A percentile compares a stretch with the other conserved stretches of the same genome.
These are phyloP conservation scores for Thoreauomyces humboldtii DNA, from an alignment of 192 early-diverging fungal genomes.

Conservation along the genomic window DNA sequence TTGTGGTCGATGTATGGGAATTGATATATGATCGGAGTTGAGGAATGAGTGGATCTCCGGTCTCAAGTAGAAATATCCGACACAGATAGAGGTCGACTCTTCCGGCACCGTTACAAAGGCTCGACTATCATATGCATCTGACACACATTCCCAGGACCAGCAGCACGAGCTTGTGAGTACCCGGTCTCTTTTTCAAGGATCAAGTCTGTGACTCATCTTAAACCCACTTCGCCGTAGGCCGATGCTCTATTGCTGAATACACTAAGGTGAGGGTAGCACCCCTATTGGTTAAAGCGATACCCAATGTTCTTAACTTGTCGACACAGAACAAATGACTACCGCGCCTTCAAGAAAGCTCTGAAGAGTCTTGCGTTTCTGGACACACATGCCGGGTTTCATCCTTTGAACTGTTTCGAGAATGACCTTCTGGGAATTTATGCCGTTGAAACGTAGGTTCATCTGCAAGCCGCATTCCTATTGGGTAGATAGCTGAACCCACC, in stretches of 20 bases:
- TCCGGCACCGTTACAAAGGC: neutral
- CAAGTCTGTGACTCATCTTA: neutral
- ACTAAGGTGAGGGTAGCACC: neutral
- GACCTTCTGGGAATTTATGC: constrained; percentile 11
- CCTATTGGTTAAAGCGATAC: neutral
- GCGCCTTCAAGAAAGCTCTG: constrained; percentile 10
- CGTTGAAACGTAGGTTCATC: constrained; percentile 13
- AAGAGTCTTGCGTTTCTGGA: constrained; percentile 19
- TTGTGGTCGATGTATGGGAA: constrained; percentile 21
- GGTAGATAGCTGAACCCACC: neutral
- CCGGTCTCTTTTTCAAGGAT: neutral
- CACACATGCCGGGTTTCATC: constrained; percentile 16
- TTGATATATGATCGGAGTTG: neutral
- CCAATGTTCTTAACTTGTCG: neutral
- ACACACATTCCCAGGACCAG: constrained; percentile 17
- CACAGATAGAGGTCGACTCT: neutral
- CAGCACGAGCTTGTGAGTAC: constrained; percentile 19
- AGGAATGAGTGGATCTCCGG: neutral
- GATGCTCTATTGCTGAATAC: constrained; percentile 11
- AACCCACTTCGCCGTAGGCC: constrained; percentile 1
- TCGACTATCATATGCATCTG: constrained; percentile 19
- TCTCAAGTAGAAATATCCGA: neutral
- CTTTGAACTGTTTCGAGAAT: constrained; percentile 13
- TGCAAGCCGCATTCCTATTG: neutral
- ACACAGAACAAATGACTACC: constrained; percentile 14